phyloP scores from a whole-genome alignment of 2,329 filamentous ascomycete genomes.

The Dichotomopilus funicola region DNA sequence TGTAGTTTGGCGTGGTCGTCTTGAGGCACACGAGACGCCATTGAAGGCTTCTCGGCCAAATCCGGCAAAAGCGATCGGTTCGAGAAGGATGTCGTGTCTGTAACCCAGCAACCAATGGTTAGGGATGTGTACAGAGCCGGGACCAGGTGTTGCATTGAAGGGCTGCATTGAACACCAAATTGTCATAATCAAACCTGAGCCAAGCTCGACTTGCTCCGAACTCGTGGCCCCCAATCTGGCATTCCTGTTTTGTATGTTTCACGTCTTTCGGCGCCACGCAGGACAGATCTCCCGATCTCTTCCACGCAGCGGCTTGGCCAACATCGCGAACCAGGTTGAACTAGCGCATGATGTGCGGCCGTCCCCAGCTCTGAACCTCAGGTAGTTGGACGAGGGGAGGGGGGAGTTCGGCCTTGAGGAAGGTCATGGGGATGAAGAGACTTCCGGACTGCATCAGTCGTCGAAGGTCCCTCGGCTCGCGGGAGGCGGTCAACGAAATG shows the following conservation, averaged over 20 bases:
- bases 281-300: not conserved
- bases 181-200: conserved; percentile 11
- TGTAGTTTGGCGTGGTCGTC: too few species aligned
- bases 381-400: too few species aligned
- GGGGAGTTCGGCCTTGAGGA: too few species aligned
- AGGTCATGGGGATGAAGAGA: too few species aligned
- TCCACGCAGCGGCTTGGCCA: too few species aligned
- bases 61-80: not conserved
- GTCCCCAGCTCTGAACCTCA: too few species aligned
- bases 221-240: not conserved
- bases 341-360: conserved; percentile 12
- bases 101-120: too few species aligned
- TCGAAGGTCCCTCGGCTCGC: not conserved
- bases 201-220: not conserved
- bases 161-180: conserved; percentile 18
- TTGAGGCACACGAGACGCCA: too few species aligned
- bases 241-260: not conserved
- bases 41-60: too few species aligned
- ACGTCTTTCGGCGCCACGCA: not conserved
- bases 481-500: not conserved
- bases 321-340: not conserved
- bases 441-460: too few species aligned
- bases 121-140: too few species aligned
- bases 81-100: not conserved
- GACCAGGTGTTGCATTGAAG: conserved; percentile 12